Evolutionary conservation across 2,329 filamentous ascomycete species (phyloP).

Genomic region (Dryadomyces quercivorus): DNA sequence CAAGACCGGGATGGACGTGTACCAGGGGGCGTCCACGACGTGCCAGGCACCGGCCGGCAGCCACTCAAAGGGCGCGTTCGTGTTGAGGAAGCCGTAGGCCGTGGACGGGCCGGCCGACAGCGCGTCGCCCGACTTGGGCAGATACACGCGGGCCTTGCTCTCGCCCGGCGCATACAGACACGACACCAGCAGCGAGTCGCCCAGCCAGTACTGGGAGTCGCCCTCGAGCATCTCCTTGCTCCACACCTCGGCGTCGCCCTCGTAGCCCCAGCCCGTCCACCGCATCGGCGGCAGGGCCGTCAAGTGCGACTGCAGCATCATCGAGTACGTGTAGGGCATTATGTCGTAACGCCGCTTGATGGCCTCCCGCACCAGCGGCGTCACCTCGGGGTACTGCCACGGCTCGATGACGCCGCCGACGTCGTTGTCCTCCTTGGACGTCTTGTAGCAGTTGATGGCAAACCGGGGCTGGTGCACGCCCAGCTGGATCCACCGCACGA

Average conservation of each 20-base stretch:
- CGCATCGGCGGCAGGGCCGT: slow-evolving; percentile 52
- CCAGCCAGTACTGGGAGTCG: slow-evolving; percentile 64
- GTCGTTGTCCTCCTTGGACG: slow-evolving; percentile 48
- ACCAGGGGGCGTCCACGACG: slow-evolving; percentile 18
- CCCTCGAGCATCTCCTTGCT: slow-evolving; percentile 41
- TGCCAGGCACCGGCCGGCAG: slow-evolving; percentile 24
- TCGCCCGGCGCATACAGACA: slow-evolving; percentile 53
- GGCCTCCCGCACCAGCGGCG: slow-evolving; percentile 46
- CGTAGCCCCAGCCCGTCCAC: slow-evolving; percentile 65
- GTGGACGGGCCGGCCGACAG: slow-evolving; percentile 4
- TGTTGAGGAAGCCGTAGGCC: slow-evolving; percentile 44
- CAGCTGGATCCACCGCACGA: slow-evolving; percentile 62
- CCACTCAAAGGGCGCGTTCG: slow-evolving; percentile 41
- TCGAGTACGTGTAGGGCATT: slow-evolving; percentile 59
- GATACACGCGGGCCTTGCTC: slow-evolving; percentile 44
- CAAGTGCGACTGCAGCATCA: slow-evolving; percentile 48
- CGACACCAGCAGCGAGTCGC: slow-evolving; percentile 51
- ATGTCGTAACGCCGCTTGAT: slow-evolving; percentile 62
- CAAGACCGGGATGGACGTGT: slow-evolving; percentile 20
- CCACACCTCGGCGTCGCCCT: slow-evolving; percentile 56
- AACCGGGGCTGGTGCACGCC: slow-evolving; percentile 59
- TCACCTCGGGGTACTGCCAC: slow-evolving; percentile 63
- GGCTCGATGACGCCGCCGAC: slow-evolving; percentile 65
- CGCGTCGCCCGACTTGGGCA: slow-evolving; percentile 28
- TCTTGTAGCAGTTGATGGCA: slow-evolving; percentile 72